phyloP scores from a whole-genome alignment of 805 yeast genomes.

The Wickerhamiella cacticola region DNA sequence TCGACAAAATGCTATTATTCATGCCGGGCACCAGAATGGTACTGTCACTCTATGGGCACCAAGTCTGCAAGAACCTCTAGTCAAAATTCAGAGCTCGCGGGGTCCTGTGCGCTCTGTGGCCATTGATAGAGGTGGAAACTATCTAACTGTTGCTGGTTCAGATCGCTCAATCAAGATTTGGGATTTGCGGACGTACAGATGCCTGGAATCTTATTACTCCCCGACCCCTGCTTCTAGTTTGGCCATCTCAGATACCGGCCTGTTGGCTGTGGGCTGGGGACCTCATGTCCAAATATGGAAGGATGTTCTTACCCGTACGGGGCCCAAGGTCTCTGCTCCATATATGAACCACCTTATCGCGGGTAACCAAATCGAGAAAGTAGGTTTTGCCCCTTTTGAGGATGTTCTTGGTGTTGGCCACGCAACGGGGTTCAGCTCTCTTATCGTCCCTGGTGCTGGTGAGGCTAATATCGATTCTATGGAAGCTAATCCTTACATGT shows the following conservation, averaged over 20 bases:
- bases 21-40: constrained; percentile 88
- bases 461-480: constrained; percentile 94
- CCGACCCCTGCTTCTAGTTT: constrained; percentile 81
- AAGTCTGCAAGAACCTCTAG: constrained; percentile 71
- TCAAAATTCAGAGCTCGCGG: constrained; percentile 61
- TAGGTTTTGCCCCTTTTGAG: constrained; percentile 83
- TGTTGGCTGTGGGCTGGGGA: constrained; percentile 87
- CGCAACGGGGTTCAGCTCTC: constrained; percentile 60
- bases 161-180: constrained; percentile 78
- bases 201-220: constrained; percentile 54
- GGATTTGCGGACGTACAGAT: constrained; percentile 81
- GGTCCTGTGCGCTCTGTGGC: constrained; percentile 85
- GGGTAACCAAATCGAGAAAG: constrained; percentile 55
- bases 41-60: constrained; percentile 93
- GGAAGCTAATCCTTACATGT: constrained; percentile 87
- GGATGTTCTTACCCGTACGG: constrained; percentile 45
- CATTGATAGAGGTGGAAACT: constrained; percentile 79
- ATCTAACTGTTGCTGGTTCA: constrained; percentile 87
- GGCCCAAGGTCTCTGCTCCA: constrained; percentile 59
- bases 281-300: constrained; percentile 94
- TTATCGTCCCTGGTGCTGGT: constrained; percentile 92
- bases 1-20: constrained; percentile 92
- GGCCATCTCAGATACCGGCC: constrained; percentile 75
- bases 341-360: constrained; percentile 85
- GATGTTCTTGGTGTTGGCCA: constrained; percentile 92